Base-by-base conservation (phyloP, 345 rosid genomes). In the Eucalyptus brandiana region DNA sequence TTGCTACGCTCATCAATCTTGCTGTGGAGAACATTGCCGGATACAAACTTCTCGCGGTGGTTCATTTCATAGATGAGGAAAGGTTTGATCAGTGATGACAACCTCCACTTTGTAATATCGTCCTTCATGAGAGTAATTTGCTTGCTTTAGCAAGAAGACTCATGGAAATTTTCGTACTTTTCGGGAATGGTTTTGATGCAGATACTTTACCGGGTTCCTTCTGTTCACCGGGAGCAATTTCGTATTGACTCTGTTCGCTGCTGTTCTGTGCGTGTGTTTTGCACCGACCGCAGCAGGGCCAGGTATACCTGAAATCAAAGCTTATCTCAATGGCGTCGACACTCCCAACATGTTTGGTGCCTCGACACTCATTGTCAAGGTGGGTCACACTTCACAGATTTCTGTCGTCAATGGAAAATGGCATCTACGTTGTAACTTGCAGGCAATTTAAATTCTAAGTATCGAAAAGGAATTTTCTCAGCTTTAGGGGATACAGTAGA, bases 231-330 rank as follows among this genome's bases (percentile, higher is more conserved):
- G 97, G 11, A 94, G 86, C 58, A 97, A 97, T 91, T 92, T 97
- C 88, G 58, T 92, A 24, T 92, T 96, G 87, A 95, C 99, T 42
- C 87, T 94, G 69, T 86, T 91, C 86, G 98, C 99, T 16, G 92
- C 99, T 88, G 90, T 94, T 87, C 95, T 97, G 23, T 95, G 97
- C 87, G 99, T 96, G 30, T 96, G 90, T 58, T 96, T 96, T 88
- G 99, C 99, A 26, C 99, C 99, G 9, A 96, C 99, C 2, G 99
- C 99, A 3, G 99, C 99, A 50, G 99, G 99, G 26, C 98, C 99
- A 44, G 99, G 99, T 26, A 96, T 97, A 49, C 99, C 99, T 54
- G 99, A 97, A 91, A 95, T 97, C 91, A 97, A 97, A 92, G 99
- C 99, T 87, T 97, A 97, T 91, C 99, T 97, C 81, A 97, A 97